Evolutionary conservation across 73 alveolate species (phyloP).

Genomic region (Breviolum minutum): DNA sequence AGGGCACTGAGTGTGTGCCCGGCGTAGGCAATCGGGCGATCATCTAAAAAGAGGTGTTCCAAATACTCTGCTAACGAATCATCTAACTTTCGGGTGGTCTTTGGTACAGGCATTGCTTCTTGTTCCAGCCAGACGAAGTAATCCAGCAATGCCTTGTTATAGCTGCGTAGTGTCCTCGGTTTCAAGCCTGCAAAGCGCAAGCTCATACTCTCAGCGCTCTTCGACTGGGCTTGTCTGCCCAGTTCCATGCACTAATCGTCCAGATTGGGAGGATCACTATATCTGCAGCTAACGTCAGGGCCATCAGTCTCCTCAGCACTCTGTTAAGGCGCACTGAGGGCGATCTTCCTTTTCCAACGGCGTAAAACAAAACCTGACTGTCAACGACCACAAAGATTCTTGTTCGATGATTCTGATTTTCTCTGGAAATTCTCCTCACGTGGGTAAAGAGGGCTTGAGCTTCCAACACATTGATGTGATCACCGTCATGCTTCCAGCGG

Average conservation of each 20-base stretch:
- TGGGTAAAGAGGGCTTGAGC: not conserved
- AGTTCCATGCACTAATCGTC: constrained; percentile 28
- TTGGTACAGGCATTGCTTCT: not conserved
- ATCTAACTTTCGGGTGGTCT: not conserved
- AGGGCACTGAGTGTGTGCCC: not conserved
- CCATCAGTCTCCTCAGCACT: not conserved
- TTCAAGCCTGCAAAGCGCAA: not conserved
- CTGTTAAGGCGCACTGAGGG: not conserved
- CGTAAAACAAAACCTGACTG: not conserved
- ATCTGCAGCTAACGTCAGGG: not conserved
- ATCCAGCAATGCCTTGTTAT: not conserved
- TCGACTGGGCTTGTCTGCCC: constrained; percentile 3
- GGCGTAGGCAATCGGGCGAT: not conserved
- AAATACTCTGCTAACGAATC: not conserved
- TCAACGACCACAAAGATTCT: not conserved
- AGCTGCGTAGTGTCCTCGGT: not conserved
- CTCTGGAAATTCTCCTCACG: not conserved
- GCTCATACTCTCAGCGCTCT: not conserved
- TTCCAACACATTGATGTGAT: not conserved
- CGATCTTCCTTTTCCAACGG: not conserved
- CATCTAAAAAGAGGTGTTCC: not conserved
- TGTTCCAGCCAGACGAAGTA: not conserved
- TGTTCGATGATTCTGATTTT: not conserved
- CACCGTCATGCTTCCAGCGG: not conserved
- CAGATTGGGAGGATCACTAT: not conserved